Evolutionary conservation across 306 rosid species (phyloP).

Genomic region (Coriaria nepalensis): DNA sequence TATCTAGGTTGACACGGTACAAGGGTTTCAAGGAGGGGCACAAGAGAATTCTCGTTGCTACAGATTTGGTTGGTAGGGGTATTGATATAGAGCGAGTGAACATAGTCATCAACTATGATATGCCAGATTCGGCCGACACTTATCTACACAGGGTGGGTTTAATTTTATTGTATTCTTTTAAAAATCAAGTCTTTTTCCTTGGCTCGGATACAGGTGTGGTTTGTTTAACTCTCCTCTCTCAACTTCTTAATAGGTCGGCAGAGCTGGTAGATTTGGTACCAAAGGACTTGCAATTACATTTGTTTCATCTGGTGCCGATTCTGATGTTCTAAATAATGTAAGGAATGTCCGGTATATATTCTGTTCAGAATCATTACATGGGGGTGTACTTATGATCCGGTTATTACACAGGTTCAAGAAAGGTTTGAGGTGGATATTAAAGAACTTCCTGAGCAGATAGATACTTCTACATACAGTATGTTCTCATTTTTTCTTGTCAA

Average conservation of each 20-base stretch:
- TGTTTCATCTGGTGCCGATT: conserved; percentile 80
- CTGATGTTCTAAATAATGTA: conserved; percentile 93
- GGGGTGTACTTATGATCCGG: conserved; percentile 2
- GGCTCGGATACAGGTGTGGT: neutral
- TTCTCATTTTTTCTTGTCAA: conserved; percentile 1
- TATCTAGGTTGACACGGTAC: conserved; percentile 62
- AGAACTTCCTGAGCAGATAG: conserved; percentile 97
- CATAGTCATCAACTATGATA: conserved; percentile 92
- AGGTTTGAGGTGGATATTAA: conserved; percentile 98
- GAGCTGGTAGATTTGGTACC: conserved; percentile 98
- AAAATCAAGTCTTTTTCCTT: neutral
- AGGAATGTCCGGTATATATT: neutral
- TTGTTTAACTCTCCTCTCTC: neutral
- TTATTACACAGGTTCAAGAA: conserved; percentile 76
- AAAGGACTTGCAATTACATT: conserved; percentile 98
- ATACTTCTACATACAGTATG: conserved; percentile 92
- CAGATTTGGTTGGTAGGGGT: conserved; percentile 97
- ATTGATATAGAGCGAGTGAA: conserved; percentile 96
- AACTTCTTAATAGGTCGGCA: conserved; percentile 52
- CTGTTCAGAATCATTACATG: neutral
- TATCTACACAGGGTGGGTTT: conserved; percentile 81
- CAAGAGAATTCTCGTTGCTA: conserved; percentile 89
- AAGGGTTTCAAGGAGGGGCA: conserved; percentile 98
- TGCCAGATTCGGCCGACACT: conserved; percentile 99
- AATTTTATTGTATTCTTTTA: neutral